These are phyloP conservation scores for Linderina pennispora DNA, from an alignment of 192 early-diverging fungal genomes.

Conservation along the genomic window DNA sequence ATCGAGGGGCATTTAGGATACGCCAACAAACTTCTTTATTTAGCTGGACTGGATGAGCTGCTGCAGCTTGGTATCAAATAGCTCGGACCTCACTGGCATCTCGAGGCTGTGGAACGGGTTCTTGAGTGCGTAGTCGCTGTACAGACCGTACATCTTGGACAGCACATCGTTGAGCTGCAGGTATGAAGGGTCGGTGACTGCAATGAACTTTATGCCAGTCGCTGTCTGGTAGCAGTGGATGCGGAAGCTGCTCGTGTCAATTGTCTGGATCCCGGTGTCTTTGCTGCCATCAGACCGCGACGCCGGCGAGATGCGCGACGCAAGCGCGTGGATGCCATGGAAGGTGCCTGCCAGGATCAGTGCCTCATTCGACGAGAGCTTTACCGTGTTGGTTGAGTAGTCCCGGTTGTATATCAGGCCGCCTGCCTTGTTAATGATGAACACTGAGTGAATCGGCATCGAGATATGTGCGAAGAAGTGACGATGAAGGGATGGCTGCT, in stretches of 20 bases:
- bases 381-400: conserved; percentile 74
- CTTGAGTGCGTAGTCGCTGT: conserved; percentile 97
- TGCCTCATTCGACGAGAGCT: conserved; percentile 91
- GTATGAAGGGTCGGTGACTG: conserved; percentile 78
- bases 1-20: no score
- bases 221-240: conserved; percentile 90
- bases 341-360: conserved; percentile 97
- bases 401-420: conserved; percentile 92
- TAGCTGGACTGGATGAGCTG: conserved; percentile 27
- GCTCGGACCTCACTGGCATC: conserved; percentile 96
- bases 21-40: no score
- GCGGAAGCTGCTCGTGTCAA: conserved; percentile 88
- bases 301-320: conserved; percentile 86
- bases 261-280: conserved; percentile 84
- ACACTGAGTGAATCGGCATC: conserved; percentile 76
- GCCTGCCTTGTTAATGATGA: conserved; percentile 87
- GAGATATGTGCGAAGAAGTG: no score
- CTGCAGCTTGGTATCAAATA: conserved; percentile 79
- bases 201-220: conserved; percentile 95
- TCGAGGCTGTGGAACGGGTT: conserved; percentile 98
- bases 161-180: conserved; percentile 39
- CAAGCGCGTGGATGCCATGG: conserved; percentile 95
- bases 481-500: no score
- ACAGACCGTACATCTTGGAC: conserved; percentile 79
- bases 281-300: conserved; percentile 19